These are phyloP conservation scores for Xylariales sp. DNA, from an alignment of 2,329 filamentous ascomycete species.

Conservation along the genomic window DNA sequence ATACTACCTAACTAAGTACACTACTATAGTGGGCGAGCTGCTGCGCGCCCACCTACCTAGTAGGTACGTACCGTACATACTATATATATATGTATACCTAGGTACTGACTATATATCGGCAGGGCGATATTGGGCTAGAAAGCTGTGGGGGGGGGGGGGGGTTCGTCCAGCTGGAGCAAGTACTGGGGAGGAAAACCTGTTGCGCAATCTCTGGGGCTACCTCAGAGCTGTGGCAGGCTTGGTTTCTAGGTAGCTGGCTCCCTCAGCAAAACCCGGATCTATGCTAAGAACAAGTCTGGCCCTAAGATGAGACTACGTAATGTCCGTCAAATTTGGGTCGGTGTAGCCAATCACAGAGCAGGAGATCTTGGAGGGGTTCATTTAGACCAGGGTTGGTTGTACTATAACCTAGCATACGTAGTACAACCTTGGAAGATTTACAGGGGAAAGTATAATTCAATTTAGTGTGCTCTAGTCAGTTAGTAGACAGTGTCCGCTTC, in stretches of 20 bases:
- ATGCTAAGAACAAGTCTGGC: neutral
- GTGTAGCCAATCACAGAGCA: conserved; percentile 21
- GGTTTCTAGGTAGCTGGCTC: conserved; percentile 1
- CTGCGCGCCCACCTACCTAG: too few relatives aligned
- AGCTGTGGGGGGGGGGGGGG: too few relatives aligned
- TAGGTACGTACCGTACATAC: too few relatives aligned
- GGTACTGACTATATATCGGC: too few relatives aligned
- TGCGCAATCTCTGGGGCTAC: neutral
- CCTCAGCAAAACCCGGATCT: conserved; percentile 24
- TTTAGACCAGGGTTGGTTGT: neutral
- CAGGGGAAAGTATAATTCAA: neutral
- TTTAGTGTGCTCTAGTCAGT: neutral
- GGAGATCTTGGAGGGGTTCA: conserved; percentile 2
- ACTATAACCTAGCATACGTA: too few relatives aligned
- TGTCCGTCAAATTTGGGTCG: conserved; percentile 15
- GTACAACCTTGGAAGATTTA: neutral
- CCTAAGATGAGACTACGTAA: conserved; percentile 29
- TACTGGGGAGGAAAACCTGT: too few relatives aligned
- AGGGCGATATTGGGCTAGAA: too few relatives aligned
- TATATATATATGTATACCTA: too few relatives aligned
- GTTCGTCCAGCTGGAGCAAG: neutral
- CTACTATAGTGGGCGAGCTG: too few relatives aligned
- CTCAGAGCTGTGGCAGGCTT: neutral
- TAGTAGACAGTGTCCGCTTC: conserved; percentile 19
- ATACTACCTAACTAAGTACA: too few relatives aligned